Conservation (phyloP, 2,329 filamentous ascomycete genomes). For the Endoconidiophora polonica region DNA sequence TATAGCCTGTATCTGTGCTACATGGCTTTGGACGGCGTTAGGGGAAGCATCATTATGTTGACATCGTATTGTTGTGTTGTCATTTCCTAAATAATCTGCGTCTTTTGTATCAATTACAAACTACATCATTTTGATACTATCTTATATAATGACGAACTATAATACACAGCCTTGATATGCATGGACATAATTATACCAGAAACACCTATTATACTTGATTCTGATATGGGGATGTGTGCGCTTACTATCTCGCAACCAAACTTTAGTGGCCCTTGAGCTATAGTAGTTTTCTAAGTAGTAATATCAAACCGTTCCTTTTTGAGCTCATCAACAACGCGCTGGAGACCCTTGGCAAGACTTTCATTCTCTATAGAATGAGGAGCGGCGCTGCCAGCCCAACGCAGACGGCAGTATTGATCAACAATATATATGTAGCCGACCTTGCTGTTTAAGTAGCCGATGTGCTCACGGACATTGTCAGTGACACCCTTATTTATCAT, state of each 20-base stretch:
- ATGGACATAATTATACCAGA: background rate
- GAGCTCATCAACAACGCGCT: constrained; percentile 44
- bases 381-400: constrained; percentile 77
- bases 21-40: constrained; percentile 12
- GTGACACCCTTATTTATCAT: constrained; percentile 40
- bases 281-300: constrained; percentile 14
- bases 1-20: constrained; percentile 21
- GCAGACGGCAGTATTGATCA: constrained; percentile 71
- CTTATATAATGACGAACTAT: background rate
- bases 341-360: constrained; percentile 47
- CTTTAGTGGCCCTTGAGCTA: background rate
- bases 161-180: background rate
- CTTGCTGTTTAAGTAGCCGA: constrained; percentile 68
- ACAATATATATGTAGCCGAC: constrained; percentile 90
- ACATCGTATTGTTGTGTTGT: background rate
- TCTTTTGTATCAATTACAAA: no score
- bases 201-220: background rate
- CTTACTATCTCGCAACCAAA: background rate
- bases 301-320: constrained; percentile 22
- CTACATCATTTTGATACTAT: no score
- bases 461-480: constrained; percentile 43
- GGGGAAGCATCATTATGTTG: constrained; percentile 5
- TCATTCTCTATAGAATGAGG: constrained; percentile 50
- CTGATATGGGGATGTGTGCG: background rate
- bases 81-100: no score